Evolutionary conservation across 2,329 filamentous ascomycete genomes (phyloP).

Genomic region (Alternaria panax): DNA sequence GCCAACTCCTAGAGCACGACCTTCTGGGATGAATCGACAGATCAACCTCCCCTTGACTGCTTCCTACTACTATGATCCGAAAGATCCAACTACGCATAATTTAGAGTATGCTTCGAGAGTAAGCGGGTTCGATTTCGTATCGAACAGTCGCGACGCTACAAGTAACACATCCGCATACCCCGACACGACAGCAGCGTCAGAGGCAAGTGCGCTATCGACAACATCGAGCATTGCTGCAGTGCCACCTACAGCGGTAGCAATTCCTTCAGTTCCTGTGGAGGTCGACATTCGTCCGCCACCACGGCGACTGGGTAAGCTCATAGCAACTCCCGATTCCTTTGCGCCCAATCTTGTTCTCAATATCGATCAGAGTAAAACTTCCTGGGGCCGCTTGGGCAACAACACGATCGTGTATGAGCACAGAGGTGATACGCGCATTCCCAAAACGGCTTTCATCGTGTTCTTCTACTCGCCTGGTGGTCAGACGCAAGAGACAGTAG

Average conservation of each 20-base stretch:
- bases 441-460: constrained; percentile 82
- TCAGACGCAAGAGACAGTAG: constrained; percentile 67
- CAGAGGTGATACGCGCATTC: constrained; percentile 72
- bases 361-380: constrained; percentile 71
- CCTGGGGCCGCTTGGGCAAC: constrained; percentile 76
- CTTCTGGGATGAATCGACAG: constrained; percentile 50
- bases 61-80: constrained; percentile 55
- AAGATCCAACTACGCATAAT: constrained; percentile 55
- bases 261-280: constrained; percentile 32
- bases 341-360: constrained; percentile 67
- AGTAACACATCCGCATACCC: constrained; percentile 33
- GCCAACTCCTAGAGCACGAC: constrained; percentile 48
- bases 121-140: constrained; percentile 55
- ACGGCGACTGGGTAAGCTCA: constrained; percentile 68
- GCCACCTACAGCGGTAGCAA: constrained; percentile 27
- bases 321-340: constrained; percentile 70
- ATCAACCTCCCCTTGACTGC: constrained; percentile 55
- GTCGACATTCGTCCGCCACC: constrained; percentile 50
- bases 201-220: constrained; percentile 24
- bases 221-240: constrained; percentile 22
- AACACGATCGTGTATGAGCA: constrained; percentile 74
- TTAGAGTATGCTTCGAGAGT: constrained; percentile 55
- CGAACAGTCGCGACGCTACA: constrained; percentile 25
- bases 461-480: constrained; percentile 69
- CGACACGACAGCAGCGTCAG: constrained; percentile 40